Evolutionary conservation across 2,329 filamentous ascomycete species (phyloP), one percentile per base, ranked within the genome.

Genomic region (Epichloe festucae): DNA sequence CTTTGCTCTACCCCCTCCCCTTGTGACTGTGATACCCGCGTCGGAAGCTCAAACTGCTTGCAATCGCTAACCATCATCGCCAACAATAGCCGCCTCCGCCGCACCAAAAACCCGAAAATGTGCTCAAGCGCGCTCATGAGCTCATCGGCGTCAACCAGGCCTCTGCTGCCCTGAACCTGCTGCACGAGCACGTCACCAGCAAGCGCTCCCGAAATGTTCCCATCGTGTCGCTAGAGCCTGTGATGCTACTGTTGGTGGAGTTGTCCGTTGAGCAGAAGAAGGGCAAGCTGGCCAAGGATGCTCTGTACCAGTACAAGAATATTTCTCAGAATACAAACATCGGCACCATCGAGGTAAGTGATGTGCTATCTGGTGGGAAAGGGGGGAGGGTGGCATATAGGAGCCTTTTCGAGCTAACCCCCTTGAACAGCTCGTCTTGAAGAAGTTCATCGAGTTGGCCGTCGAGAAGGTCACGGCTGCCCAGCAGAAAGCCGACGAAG

Each of bases 231-330:
- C 76, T 98, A 66, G 93, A 98, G 82, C 93, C 93, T 59, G 91
- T 98, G 60, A 97, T 98, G 90, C 79, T 97, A 71, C 84, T 96
- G 60, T 85, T 98, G 66, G 91, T 98, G 64, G 89, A 97, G 73
- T 81, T 97, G 54, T 95, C 87, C 60, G 93, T 98, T 64, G 91
- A 97, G 66, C 83, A 96, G 64, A 89, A 93, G 74, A 98, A 97
- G 75, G 93, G 93, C 63, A 98, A 98, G 73, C 80, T 93, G 55
- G 93, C 91, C 70, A 98, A 98, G 79, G 93, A 98, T 74, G 93
- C 93, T 55, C 79, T 98, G 47, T 98, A 97, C 71, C 93, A 96
- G 71, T 98, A 98, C 81, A 98, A 98, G 79, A 98, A 98, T 71
- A 97, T 96, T 60, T 91, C 90, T 52, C 93, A 98, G 71, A 98